Evolutionary conservation across 2,329 filamentous ascomycete species (phyloP), one percentile per base, ranked within the genome.

Genomic region (Ambrosiella cleistominuta): DNA sequence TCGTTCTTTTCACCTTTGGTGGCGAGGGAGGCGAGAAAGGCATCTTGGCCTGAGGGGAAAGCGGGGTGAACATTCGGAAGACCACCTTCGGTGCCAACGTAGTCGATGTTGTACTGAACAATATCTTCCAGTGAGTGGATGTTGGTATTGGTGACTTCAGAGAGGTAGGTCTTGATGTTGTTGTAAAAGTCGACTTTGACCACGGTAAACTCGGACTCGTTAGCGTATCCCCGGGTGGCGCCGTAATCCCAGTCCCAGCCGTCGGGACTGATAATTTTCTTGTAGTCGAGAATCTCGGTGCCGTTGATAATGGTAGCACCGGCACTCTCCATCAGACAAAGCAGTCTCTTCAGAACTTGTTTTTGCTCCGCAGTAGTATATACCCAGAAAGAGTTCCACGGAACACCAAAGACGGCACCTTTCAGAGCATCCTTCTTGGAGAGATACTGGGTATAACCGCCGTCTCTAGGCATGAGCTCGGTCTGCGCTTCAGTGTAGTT

Each of bases 161-260:
- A 71, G 0, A 87, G 76, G 63, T 87, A 88, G 0, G 70, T 67
- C 57, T 75, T 74, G 66, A 87, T 74, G 65, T 77, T 73, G 64
- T 75, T 76, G 68, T 83, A 84, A 64, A 84, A 84, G 66, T 86
- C 81, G 0, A 82, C 79, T 67, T 86, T 87, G 62, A 88, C 74
- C 54, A 83, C 79, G 0, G 81, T 85, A 68, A 83, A 88, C 66
- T 88, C 84, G 12, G 81, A 86, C 68, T 87, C 79, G 61, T 88
- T 86, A n/a, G 80, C 70, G 64, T 72, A 80, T 1, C 82, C 81
- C 3, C 82, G 76, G 1, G 72, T 75, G 5, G 63, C 74, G 12
- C 83, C 83, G 62, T 80, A 84, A 64, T 85, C 82, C 77, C 85
- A 89, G 67, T 88, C 74, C 84, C 84, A 89, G n/a, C 82, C 82